phyloP scores from a whole-genome alignment of 306 rosid genomes.

The Vigna angularis region DNA sequence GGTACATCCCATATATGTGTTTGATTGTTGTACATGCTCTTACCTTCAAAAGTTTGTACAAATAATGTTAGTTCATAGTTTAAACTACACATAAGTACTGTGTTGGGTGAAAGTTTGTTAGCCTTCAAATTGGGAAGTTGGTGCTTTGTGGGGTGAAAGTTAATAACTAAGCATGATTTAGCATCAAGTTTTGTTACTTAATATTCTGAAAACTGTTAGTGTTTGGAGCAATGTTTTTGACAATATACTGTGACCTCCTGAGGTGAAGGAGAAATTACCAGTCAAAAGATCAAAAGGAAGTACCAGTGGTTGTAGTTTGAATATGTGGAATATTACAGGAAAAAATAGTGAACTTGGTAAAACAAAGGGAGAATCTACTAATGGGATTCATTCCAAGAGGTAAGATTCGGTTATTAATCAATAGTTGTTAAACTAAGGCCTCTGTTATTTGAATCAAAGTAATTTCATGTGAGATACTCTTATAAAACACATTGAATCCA shows the following conservation, averaged over 20 bases:
- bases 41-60: too few species aligned
- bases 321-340: slow-evolving; percentile 5
- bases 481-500: too few species aligned
- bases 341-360: slow-evolving; percentile 4
- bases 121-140: too few species aligned
- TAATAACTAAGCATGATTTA: too few species aligned
- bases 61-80: too few species aligned
- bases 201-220: too few species aligned
- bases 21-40: too few species aligned
- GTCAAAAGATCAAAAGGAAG: slow-evolving; percentile 9
- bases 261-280: slow-evolving; percentile 11
- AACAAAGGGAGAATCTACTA: not conserved
- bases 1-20: slow-evolving; percentile 44
- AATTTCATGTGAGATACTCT: not conserved
- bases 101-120: too few species aligned
- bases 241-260: not conserved
- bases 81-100: too few species aligned
- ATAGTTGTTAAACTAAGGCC: not conserved
- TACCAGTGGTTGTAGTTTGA: not conserved
- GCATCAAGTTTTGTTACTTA: too few species aligned
- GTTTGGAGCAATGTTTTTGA: too few species aligned
- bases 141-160: too few species aligned
- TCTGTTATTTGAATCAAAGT: not conserved
- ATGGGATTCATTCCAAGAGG: slow-evolving; percentile 17
- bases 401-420: not conserved